These are phyloP conservation scores for Alnus rubra DNA, from an alignment of 306 rosid genomes.

Conservation along the genomic window DNA sequence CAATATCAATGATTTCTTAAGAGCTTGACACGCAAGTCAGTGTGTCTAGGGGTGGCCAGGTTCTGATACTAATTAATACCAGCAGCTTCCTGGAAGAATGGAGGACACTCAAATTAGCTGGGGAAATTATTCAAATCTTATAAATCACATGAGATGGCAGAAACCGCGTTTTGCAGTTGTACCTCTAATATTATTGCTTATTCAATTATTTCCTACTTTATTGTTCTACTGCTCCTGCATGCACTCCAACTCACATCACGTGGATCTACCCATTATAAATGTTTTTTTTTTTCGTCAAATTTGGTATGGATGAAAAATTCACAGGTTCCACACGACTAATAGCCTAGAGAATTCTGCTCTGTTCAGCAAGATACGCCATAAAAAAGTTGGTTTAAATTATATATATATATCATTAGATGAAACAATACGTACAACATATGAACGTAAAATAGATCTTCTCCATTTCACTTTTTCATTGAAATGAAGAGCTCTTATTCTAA, in stretches of 20 bases:
- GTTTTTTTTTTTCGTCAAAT: neutral
- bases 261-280: conserved; percentile 8
- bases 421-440: too few relatives aligned
- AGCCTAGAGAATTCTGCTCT: too few relatives aligned
- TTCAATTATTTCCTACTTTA: conserved; percentile 3
- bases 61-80: neutral
- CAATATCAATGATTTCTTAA: too few relatives aligned
- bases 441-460: too few relatives aligned
- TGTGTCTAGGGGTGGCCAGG: neutral
- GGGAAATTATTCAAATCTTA: neutral
- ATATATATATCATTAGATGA: too few relatives aligned
- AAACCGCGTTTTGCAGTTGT: conserved; percentile 56
- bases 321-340: too few relatives aligned
- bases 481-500: too few relatives aligned
- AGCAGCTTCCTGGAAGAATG: conserved; percentile 8
- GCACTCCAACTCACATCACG: conserved; percentile 35
- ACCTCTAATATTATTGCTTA: conserved; percentile 16
- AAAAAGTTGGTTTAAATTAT: neutral
- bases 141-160: conserved; percentile 27
- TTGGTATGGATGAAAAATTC: too few relatives aligned
- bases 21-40: too few relatives aligned
- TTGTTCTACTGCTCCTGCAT: conserved; percentile 23
- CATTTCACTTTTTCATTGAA: too few relatives aligned
- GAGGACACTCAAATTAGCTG: neutral
- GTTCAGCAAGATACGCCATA: too few relatives aligned